These are phyloP conservation scores for Lignosus rhinocerotis DNA, from an alignment of 1,284 basidiomycete species.

Conservation along the genomic window DNA sequence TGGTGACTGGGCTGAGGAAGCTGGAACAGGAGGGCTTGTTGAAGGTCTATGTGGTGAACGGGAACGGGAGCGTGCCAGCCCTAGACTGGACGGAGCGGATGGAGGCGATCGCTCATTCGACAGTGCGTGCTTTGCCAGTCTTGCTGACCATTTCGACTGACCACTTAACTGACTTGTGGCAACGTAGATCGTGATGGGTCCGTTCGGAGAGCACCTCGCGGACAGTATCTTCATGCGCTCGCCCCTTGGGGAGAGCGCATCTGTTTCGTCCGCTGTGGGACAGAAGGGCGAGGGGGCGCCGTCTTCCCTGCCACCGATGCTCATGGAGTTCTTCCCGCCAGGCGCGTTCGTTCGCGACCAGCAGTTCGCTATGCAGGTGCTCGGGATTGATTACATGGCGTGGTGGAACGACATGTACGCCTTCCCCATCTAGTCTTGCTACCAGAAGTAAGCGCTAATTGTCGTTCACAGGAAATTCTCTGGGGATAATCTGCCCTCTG, in stretches of 20 bases:
- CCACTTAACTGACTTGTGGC: not conserved
- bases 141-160: conserved; percentile 2
- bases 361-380: conserved; percentile 58
- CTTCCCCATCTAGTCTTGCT: not conserved
- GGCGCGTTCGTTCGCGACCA: conserved; percentile 74
- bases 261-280: conserved; percentile 15
- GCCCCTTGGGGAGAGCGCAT: conserved; percentile 26
- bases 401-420: conserved; percentile 65
- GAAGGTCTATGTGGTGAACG: conserved; percentile 66
- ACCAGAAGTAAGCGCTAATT: not conserved
- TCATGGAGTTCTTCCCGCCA: conserved; percentile 82
- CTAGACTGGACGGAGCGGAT: conserved; percentile 59
- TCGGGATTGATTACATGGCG: conserved; percentile 74
- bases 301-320: conserved; percentile 23
- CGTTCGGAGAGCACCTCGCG: conserved; percentile 71
- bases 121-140: conserved; percentile 46
- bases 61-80: conserved; percentile 39
- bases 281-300: conserved; percentile 3
- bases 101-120: conserved; percentile 69
- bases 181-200: conserved; percentile 67
- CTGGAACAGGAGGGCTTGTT: conserved; percentile 59
- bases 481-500: conserved; percentile 36
- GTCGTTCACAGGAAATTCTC: conserved; percentile 33
- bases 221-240: conserved; percentile 74
- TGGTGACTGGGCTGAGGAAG: conserved; percentile 51